Conservation (phyloP, 768 basidiomycete genomes). For the Lactifluus pinguis region DNA sequence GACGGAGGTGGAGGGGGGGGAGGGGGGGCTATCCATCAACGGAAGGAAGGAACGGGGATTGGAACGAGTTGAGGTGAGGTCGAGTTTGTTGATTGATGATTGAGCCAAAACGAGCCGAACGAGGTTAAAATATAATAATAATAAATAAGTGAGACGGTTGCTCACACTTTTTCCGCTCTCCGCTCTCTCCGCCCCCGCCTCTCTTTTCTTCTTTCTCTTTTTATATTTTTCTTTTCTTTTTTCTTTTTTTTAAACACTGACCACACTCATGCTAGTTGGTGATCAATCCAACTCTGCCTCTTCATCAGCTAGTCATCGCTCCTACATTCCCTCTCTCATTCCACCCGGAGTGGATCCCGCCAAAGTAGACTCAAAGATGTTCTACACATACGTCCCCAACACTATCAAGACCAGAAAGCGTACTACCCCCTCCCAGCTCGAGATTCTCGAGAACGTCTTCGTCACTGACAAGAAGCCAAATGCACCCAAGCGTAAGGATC, state of each 20-base stretch:
- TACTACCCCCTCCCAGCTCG: conserved; percentile 82
- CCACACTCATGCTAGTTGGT: conserved; percentile 2
- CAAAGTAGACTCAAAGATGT: conserved; percentile 70
- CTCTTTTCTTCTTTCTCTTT: no score
- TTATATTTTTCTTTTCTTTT: neutral
- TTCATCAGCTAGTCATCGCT: conserved; percentile 5
- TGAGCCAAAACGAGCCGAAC: no score
- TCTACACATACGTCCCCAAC: conserved; percentile 83
- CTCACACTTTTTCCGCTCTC: neutral
- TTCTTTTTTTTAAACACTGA: neutral
- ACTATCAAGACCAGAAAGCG: conserved; percentile 92
- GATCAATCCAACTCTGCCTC: conserved; percentile 7
- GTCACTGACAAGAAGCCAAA: conserved; percentile 88
- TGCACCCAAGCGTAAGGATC: conserved; percentile 63
- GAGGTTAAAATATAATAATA: neutral
- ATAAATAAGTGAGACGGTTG: neutral
- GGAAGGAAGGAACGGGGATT: no score
- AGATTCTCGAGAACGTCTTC: conserved; percentile 82
- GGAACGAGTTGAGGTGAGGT: neutral
- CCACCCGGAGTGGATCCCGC: conserved; percentile 53
- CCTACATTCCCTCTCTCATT: conserved; percentile 40
- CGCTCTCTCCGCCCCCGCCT: no score
- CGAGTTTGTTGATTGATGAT: neutral
- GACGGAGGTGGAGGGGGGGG: no score
- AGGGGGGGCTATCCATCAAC: no score